Evolutionary conservation across 192 early-diverging fungal genomes (phyloP), one percentile per base, ranked within the genome.

Genomic region (Entrophospora sp.): DNA sequence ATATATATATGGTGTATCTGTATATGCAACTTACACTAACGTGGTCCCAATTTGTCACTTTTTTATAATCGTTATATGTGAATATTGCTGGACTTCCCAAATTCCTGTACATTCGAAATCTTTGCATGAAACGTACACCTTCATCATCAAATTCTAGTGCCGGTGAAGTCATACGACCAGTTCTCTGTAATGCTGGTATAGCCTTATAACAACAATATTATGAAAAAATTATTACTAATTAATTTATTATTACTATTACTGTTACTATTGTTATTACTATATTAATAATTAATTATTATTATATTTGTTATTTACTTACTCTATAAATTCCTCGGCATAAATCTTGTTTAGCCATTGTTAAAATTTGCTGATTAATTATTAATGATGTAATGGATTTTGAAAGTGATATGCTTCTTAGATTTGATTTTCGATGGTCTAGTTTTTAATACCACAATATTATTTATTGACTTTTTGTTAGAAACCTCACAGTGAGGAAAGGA

Each of bases 271-370:
- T 24, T 46, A 46, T 9, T 24, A n/a, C n/a, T n/a, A n/a, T n/a
- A n/a, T 46, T 46, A 43, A 4, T n/a, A 9, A 22, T 4, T 10
- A 46, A 24, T 22, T 10, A 24, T 10, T 9, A 22, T 16, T 20
- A 34, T 32, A 13, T 13, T 56, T 34, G 31, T 34, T 16, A 46
- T 12, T 16, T 27, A 1, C 7, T 55, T 55, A 66, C 64, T 38
- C 64, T 52, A 22, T 66, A 45, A 16, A 66, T 55, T 10, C 64
- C 64, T 14, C 64, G 64, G 43, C 64, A 66, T 27, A 66, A 55
- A 24, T 66, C 64, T 44, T 66, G 64, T 32, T 31, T 30, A 18
- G 64, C 64, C 31, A 44, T 43, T 14, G 42, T 37, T 27, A 66
- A 36, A 13, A 40, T 30, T 31, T 55, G 44, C 12, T 42, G 22